These are phyloP conservation scores for Prunus yedoensis DNA, from an alignment of 331 rosid species.

Conservation along the genomic window DNA sequence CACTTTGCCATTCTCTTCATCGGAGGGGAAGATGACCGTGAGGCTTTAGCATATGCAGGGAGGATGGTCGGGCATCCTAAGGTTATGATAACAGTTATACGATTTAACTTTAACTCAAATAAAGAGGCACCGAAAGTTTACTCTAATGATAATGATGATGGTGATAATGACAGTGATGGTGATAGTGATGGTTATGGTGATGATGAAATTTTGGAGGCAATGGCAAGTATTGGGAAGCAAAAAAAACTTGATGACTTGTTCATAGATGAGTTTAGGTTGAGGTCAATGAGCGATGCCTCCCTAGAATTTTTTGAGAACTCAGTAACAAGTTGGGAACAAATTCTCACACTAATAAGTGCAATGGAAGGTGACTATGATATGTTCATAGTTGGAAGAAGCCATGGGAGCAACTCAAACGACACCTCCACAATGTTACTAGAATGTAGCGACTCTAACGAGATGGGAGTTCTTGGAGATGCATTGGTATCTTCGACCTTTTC, in stretches of 20 bases:
- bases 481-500: slow-evolving; percentile 20
- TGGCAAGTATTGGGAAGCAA: neutral
- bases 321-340: slow-evolving; percentile 14
- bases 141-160: neutral
- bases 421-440: slow-evolving; percentile 1
- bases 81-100: slow-evolving; percentile 23
- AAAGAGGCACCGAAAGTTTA: neutral
- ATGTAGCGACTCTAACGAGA: slow-evolving; percentile 17
- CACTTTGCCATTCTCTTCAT: slow-evolving; percentile 31
- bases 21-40: slow-evolving; percentile 42
- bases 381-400: slow-evolving; percentile 29
- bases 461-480: slow-evolving; percentile 32
- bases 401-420: neutral
- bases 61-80: slow-evolving; percentile 27
- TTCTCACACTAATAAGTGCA: neutral
- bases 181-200: neutral
- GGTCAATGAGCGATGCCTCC: neutral
- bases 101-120: slow-evolving; percentile 4
- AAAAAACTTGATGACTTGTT: slow-evolving; percentile 13
- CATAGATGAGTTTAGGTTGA: slow-evolving; percentile 18
- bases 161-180: neutral
- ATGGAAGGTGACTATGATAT: slow-evolving; percentile 23
- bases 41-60: slow-evolving; percentile 34
- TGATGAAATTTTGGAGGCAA: neutral
- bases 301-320: slow-evolving; percentile 6